Base-by-base conservation (phyloP, 2,329 filamentous ascomycete species). In the Alternaria postmessia region DNA sequence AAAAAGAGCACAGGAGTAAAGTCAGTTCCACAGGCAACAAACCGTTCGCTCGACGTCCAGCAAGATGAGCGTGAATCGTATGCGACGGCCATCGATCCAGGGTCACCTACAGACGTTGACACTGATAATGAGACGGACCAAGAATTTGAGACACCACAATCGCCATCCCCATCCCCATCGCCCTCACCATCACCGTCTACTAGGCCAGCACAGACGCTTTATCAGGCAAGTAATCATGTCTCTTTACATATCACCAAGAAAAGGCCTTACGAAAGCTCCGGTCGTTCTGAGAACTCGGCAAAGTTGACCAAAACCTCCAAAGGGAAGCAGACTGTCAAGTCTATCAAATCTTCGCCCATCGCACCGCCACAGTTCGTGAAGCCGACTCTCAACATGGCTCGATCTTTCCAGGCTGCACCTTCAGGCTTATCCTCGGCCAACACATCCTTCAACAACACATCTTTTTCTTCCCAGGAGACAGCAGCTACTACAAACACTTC, bases 31-130 rank as follows among this genome's bases (percentile, higher is more conserved):
- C 51, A 61, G 36, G 39, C 55, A 20, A 22, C 24, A 8, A 30
- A 7, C 34, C 36, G 22, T 7, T 60, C 42, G 16, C 34, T 24
- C 7, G 14, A 49, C 9, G 6, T 28, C 18, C 24, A 52, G 36
- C 32, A 51, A 7, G 55, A 62, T 22, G 57, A 65, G 7, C 39
- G 59, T 9, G 54, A 66, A 2, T 64, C 69, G 2, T 32, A 56
- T 53, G 54, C 61, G 4, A 64, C 66, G 5, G 62, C 64, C 14
- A 51, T 56, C 5, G 66, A 72, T 22, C 66, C 68, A 52, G 75
- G 71, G 2, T 75, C 71, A 6, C 63, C 72, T 1, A 78, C 75
- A 2, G 75, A 76, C 32, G 72, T 70, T 16, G 73, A 77, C 7
- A 70, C 74, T 3, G 67, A 69, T 30, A 57, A 68, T 28, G 66